A percentile compares a stretch with the other conserved stretches of the same genome.
Conservation (phyloP, 331 rosid genomes). For the Malus hybrid region DNA sequence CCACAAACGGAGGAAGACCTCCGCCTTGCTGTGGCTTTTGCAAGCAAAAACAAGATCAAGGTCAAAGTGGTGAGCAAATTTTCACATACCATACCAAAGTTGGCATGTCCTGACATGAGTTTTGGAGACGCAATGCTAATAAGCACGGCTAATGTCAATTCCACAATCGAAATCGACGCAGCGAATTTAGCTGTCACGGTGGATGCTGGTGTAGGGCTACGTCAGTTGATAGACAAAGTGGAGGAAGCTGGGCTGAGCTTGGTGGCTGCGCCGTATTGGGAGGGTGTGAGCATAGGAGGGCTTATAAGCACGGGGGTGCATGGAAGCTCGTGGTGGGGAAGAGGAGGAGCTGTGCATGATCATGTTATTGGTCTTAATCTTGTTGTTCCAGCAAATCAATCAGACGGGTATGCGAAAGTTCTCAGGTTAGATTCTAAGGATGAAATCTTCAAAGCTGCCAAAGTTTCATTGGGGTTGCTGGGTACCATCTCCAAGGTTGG, state of each 20-base stretch:
- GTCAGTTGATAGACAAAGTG: constrained; percentile 46
- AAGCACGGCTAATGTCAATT: constrained; percentile 34
- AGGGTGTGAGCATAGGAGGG: constrained; percentile 66
- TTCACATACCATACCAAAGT: constrained; percentile 35
- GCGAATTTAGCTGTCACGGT: constrained; percentile 28
- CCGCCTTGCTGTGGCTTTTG: constrained; percentile 42
- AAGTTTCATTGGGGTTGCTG: constrained; percentile 48
- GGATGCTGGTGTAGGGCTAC: constrained; percentile 54
- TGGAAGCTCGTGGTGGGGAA: constrained; percentile 86
- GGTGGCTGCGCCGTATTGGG: constrained; percentile 70
- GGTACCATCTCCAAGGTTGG: constrained; percentile 77
- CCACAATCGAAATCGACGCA: constrained; percentile 31
- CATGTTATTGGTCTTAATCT: constrained; percentile 46
- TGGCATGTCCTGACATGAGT: constrained; percentile 21
- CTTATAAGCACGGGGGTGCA: constrained; percentile 58
- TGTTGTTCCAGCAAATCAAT: constrained; percentile 38
- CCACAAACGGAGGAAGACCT: constrained; percentile 54
- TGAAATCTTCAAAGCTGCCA: constrained; percentile 53
- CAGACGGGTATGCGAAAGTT: constrained; percentile 57
- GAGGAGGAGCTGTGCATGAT: constrained; percentile 68
- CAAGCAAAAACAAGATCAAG: constrained; percentile 34
- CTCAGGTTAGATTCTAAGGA: constrained; percentile 25
- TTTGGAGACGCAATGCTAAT: constrained; percentile 16
- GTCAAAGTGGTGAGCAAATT: constrained; percentile 33
- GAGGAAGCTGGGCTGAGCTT: constrained; percentile 47